Evolutionary conservation across 768 basidiomycete species (phyloP), one percentile per base, ranked within the genome.

Genomic region (Nidularia pulvinata): DNA sequence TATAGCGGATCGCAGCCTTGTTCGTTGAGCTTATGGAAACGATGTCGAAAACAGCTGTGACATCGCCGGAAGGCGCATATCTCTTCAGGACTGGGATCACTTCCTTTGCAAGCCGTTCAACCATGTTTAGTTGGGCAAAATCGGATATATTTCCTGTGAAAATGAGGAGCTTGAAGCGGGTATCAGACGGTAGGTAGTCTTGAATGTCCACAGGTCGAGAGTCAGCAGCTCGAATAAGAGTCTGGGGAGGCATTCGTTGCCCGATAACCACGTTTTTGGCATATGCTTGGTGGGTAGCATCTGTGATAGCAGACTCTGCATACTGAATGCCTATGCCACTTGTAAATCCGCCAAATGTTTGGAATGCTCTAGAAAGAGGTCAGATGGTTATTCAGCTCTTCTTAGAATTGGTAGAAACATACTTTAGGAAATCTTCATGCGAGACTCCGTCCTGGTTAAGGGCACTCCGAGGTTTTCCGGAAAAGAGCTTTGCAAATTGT

Each of bases 401-500:
- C 22, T 9, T 10, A 10, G 47, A 32, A 33, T 19, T 19, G 10
- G 43, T 11, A 6, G 33, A 51, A 45, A 59, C 65, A 50, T 57
- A 78, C 79, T 68, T 60, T n/a, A 79, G 59, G 61, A 85, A 83
- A 33, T 80, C 76, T 34, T 76, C 72, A 51, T 80, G 79, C 1
- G 81, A 76, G 16, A 85, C 79, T 19, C 83, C 83, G 37, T 78
- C 73, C 49, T 71, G 62, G 47, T 75, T 63, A 2, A 72, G 69
- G 34, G 69, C 67, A 4, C 82, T 83, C 33, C 75, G 72, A 4
- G 87, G 84, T 63, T 86, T 86, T 37, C 81, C 81, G 19, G 87
- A 89, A 64, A 88, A 89, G n/a, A 89, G 69, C 11, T 74, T 72
- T 6, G 86, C 76, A 55, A 84, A 87, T 54, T 85, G 62, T 58